Conservation (phyloP, 108 stramenopile genomes). For the Cyclotella atomus region DNA sequence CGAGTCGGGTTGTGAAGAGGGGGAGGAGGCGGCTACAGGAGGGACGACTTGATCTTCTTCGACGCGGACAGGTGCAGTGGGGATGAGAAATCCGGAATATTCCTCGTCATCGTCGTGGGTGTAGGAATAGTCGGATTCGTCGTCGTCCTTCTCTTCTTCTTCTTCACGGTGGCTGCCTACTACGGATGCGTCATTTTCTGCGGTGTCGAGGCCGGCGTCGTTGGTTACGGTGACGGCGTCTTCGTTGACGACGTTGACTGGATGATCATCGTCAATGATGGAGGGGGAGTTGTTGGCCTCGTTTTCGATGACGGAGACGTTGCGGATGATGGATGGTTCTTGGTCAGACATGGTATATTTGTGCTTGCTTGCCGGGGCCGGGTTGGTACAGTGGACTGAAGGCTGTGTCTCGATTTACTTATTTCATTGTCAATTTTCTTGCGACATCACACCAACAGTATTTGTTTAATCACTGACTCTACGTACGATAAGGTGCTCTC, state of each 20-base stretch:
- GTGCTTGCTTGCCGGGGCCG: too few species aligned
- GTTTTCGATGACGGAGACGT: slow-evolving; percentile 6
- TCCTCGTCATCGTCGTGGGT: slow-evolving; percentile 88
- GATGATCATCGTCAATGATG: too few species aligned
- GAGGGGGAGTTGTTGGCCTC: neutral
- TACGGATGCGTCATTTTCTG: neutral
- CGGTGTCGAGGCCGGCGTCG: neutral
- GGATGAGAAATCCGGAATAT: slow-evolving; percentile 76
- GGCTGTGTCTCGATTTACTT: too few species aligned
- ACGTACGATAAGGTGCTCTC: too few species aligned
- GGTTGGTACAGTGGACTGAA: too few species aligned
- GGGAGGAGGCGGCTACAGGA: slow-evolving; percentile 4
- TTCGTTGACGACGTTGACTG: neutral
- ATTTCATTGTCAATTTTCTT: too few species aligned
- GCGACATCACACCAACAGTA: too few species aligned
- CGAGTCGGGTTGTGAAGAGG: too few species aligned
- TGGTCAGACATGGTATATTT: neutral
- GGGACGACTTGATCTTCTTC: neutral
- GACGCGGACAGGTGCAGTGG: slow-evolving; percentile 23
- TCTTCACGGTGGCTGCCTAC: too few species aligned
- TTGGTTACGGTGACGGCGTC: neutral
- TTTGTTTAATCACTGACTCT: too few species aligned
- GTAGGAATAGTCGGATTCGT: slow-evolving; percentile 71
- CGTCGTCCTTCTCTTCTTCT: slow-evolving; percentile 47
- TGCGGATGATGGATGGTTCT: neutral